phyloP scores from a whole-genome alignment of 2,329 filamentous ascomycete genomes.

The Calonectria ilicicola region DNA sequence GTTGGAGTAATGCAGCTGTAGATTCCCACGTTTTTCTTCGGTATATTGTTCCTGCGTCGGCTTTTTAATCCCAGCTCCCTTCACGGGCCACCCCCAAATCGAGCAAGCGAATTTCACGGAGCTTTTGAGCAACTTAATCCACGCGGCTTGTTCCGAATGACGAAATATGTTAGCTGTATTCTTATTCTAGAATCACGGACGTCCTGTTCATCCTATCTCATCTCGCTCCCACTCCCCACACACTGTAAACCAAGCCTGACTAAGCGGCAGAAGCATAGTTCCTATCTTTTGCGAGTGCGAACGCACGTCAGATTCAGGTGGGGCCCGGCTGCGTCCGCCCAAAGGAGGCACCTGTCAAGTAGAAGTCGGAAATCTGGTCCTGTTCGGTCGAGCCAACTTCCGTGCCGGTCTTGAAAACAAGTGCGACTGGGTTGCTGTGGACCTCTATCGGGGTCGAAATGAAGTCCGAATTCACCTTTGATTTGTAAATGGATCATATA shows the following conservation, averaged over 20 bases:
- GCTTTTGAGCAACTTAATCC: not conserved
- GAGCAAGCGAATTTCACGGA: not conserved
- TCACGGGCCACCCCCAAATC: not conserved
- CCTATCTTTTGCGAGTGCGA: not conserved
- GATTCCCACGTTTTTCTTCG: not conserved
- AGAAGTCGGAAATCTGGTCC: not conserved
- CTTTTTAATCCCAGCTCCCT: not conserved
- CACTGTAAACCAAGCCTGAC: not conserved
- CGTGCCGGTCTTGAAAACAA: not conserved
- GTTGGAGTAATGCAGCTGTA: not conserved
- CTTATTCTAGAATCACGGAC: not conserved
- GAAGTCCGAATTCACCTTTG: not conserved
- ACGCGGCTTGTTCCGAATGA: slow-evolving; percentile 3
- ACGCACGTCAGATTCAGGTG: not conserved
- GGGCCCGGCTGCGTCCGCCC: slow-evolving; percentile 9
- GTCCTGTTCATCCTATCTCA: not conserved
- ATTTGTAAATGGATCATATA: not conserved
- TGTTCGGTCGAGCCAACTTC: slow-evolving; percentile 9
- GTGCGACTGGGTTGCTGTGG: slow-evolving; percentile 3
- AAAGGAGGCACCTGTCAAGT: not conserved
- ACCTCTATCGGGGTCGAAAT: not conserved
- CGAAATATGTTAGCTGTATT: not conserved
- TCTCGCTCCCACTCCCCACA: not conserved
- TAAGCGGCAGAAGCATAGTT: slow-evolving; percentile 7
- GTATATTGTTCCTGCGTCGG: not conserved